Base-by-base conservation (phyloP, 352 stramenopile species). In the Pythium dissimile region DNA sequence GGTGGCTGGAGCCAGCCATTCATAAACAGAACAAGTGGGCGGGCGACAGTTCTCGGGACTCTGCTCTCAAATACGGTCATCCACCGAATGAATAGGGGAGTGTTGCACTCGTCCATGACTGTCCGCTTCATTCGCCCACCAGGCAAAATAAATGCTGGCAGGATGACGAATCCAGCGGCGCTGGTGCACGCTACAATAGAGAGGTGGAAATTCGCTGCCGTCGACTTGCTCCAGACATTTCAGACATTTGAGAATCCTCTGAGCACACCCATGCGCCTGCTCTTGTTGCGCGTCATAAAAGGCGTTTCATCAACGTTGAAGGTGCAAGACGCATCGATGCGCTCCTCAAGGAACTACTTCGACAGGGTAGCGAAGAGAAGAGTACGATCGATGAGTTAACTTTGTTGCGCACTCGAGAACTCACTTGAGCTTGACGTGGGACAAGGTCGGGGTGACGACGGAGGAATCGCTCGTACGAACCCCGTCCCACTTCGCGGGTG, bases 231-330 rank as follows among this genome's bases (percentile, higher is more conserved):
- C 64, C 72, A 2, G 70, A n/a, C n/a, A n/a, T n/a, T n/a, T n/a
- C n/a, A n/a, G n/a, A n/a, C n/a, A 37, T 30, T 68, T 76, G 1
- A 3, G 30, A 60, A 72, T 3, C 64, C 68, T 0, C 43, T 32
- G 0, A 64, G 11, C 5, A 57, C 64, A 35, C 70, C 21, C 12
- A 76, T 61, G 11, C 41, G 38, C 8, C 60, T 64, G 23, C 5
- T 45, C 13, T 64, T 68, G 3, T 21, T 23, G 0, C 46, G 34
- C 1, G 39, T 55, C 21, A 62, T 12, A 50, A 73, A 73, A 1
- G 54, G 51, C 0, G 64, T 71, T 30, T 73, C 64, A 38, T 72
- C 60, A 26, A 72, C 64, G 37, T 72, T 76, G 32, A 69, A 71
- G 0, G 68, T 23, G 0, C 53, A 35, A 8, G 35, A 16, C 1